Evolutionary conservation across 2,329 filamentous ascomycete genomes (phyloP), one percentile per base, ranked within the genome.

Genomic region (Cladosporium sp.): DNA sequence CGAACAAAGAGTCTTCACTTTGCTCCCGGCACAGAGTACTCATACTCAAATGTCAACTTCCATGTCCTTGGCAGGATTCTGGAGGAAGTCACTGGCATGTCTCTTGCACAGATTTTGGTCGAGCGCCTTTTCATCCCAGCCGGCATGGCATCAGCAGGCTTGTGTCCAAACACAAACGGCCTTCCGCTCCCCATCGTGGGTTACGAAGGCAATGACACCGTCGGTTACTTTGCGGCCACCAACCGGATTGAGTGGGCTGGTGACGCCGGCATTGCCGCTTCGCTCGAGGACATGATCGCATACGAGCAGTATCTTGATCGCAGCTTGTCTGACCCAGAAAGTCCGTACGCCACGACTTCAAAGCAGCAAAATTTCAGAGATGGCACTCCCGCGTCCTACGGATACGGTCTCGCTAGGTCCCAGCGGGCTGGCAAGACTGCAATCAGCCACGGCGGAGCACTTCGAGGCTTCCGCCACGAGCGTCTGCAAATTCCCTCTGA

Each of bases 171-270:
- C 66, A 81, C 77, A 2, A 70, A 73, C 1, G 67, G 73, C 2
- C 75, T 76, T 6, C 80, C 80, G 5, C 67, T 74, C 0, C 80
- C 79, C 0, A 77, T 78, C 59, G 73, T 81, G 2, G 80, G 80
- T 10, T 81, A 82, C 66, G 80, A 82, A 67, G 80, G 80, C 3
- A 72, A 72, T 18, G 78, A 79, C 65, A 62, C 74, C 16, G 62
- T 67, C 10, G 80, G 80, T 0, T 82, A 75, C 60, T 67, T 74
- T 3, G 71, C 75, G 1, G 78, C 76, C 3, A 62, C 72, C 14
- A 82, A 82, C 62, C 73, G 73, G 0, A 82, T 82, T 57, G 79
- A 82, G 66, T 82, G 80, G 80, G 75, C 80, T 21, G 80, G 80
- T 3, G 80, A 82, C 71, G 80, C 80, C 6, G 80, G 80, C 8